These are phyloP conservation scores for Tilletia indica DNA, from an alignment of 1,284 basidiomycete genomes.

Conservation along the genomic window DNA sequence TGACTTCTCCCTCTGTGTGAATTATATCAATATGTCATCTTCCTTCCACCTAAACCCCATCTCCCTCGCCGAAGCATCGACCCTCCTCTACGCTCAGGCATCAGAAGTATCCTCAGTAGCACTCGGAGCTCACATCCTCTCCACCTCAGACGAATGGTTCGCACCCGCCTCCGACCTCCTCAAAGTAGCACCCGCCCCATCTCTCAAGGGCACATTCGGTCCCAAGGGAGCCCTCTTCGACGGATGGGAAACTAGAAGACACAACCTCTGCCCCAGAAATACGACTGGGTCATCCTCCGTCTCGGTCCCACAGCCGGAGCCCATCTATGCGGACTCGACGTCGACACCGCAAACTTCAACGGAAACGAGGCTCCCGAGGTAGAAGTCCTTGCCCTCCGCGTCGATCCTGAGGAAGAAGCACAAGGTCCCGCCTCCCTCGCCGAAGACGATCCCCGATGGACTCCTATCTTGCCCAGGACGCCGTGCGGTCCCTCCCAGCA, in stretches of 20 bases:
- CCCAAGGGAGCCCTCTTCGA: slow-evolving; percentile 91
- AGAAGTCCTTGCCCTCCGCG: slow-evolving; percentile 37
- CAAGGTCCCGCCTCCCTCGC: slow-evolving; percentile 27
- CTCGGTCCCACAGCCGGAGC: slow-evolving; percentile 73
- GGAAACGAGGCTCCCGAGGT: slow-evolving; percentile 72
- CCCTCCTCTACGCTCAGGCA: slow-evolving; percentile 17
- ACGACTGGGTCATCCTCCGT: slow-evolving; percentile 90
- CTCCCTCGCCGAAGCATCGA: neutral
- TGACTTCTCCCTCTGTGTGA: too few species aligned
- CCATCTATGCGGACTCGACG: slow-evolving; percentile 76
- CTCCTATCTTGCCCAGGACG: slow-evolving; percentile 36
- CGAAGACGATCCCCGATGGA: slow-evolving; percentile 40
- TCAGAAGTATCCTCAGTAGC: slow-evolving; percentile 81
- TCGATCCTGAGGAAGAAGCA: slow-evolving; percentile 32
- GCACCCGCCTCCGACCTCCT: slow-evolving; percentile 81
- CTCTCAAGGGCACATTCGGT: slow-evolving; percentile 86
- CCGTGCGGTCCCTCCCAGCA: slow-evolving; percentile 71
- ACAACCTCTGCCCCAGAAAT: slow-evolving; percentile 66
- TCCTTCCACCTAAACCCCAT: neutral
- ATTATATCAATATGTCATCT: neutral
- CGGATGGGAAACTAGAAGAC: slow-evolving; percentile 89
- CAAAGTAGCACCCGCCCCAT: slow-evolving; percentile 58
- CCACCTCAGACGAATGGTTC: slow-evolving; percentile 93
- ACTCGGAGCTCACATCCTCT: slow-evolving; percentile 73
- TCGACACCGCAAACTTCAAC: slow-evolving; percentile 93